Evolutionary conservation across 306 rosid species (phyloP).

Genomic region (Quercus dentata): DNA sequence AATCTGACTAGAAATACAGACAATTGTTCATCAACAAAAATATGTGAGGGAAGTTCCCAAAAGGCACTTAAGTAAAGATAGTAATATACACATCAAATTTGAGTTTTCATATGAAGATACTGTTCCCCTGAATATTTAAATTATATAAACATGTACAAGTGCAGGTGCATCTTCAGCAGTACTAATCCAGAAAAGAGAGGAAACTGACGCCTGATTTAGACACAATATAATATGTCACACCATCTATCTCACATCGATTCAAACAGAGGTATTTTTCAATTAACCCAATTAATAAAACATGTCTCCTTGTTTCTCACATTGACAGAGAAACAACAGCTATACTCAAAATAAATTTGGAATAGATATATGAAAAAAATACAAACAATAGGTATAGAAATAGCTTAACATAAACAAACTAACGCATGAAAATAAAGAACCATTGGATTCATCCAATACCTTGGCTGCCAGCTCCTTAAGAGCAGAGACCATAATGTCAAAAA

Average conservation of each 20-base stretch:
- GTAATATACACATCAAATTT: too few species aligned
- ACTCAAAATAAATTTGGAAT: background rate
- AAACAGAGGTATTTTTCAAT: background rate
- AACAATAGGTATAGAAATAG: background rate
- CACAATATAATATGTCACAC: background rate
- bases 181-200: background rate
- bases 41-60: too few species aligned
- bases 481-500: constrained; percentile 61
- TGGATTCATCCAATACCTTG: constrained; percentile 43
- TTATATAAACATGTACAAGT: too few species aligned
- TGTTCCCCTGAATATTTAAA: too few species aligned
- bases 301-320: background rate
- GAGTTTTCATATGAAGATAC: too few species aligned
- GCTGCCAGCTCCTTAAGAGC: constrained; percentile 67
- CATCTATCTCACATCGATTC: background rate
- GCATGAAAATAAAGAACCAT: background rate
- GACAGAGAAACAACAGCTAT: background rate
- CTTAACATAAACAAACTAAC: background rate
- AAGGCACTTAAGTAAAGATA: too few species aligned
- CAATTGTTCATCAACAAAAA: too few species aligned
- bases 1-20: too few species aligned
- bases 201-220: background rate
- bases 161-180: background rate
- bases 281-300: background rate
- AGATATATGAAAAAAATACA: background rate